Base-by-base conservation (phyloP, 1,284 basidiomycete genomes). In the Erythrobasidium hasegawianum region DNA sequence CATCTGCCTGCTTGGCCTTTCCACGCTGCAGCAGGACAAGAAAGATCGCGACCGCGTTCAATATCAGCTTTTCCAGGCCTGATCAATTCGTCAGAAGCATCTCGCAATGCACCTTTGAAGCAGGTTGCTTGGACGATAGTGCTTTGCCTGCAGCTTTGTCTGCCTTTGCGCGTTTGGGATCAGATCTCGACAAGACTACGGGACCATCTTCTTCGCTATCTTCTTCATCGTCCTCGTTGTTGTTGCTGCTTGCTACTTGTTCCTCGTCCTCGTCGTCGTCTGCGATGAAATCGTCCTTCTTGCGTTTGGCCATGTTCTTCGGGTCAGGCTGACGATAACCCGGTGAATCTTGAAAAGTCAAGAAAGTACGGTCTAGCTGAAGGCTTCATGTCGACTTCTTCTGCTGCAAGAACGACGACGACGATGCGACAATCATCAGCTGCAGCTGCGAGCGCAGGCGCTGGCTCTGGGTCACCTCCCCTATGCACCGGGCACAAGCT, bases 271-370 rank as follows among this genome's bases (percentile, higher is more conserved):
- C 27, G 38, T 55, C 59, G 16, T 45, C 49, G 38, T 61, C 59
- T 20, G 29, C 58, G 5, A 61, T 61, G 50, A 54, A 61, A 14
- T 40, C 50, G 18, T 61, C 50, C 45, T 40, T 61, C 20, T 22
- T 22, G 18, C 26, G n/a, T 29, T 20, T n/a, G 33, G 39, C 47
- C 49, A 53, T 54, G 13, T n/a, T 8, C 33, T 4, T 52, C 11
- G 22, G 33, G 38, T 22, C n/a, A 20, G 41, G 5, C 16, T n/a
- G n/a, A n/a, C n/a, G n/a, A n/a, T n/a, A n/a, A n/a, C n/a, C n/a
- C n/a, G n/a, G n/a, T n/a, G n/a, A n/a, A n/a, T n/a, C n/a, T n/a
- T n/a, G n/a, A n/a, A n/a, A n/a, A n/a, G n/a, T n/a, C n/a, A n/a
- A n/a, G n/a, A n/a, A n/a, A n/a, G n/a, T n/a, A n/a, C n/a, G n/a